Evolutionary conservation across 2,329 filamentous ascomycete genomes (phyloP).

Genomic region (Colletotrichum incanum): DNA sequence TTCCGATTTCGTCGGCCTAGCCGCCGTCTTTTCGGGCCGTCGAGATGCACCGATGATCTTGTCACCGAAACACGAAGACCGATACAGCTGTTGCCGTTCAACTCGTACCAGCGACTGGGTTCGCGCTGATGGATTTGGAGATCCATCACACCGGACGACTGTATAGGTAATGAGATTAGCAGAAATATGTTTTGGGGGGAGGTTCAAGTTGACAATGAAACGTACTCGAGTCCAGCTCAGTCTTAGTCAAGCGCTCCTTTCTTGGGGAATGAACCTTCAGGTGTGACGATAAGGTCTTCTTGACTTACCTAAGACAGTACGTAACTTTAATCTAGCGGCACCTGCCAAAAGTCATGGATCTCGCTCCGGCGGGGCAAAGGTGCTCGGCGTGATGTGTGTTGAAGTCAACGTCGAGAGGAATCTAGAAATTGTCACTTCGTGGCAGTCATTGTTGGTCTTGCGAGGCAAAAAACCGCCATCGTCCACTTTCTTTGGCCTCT

Average conservation of each 20-base stretch:
- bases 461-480: background rate
- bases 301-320: slow-evolving; percentile 24
- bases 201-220: background rate
- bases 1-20: background rate
- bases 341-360: slow-evolving; percentile 10
- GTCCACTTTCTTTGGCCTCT: background rate
- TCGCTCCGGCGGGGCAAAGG: slow-evolving; percentile 15
- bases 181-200: background rate
- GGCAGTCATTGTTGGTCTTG: background rate
- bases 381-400: background rate
- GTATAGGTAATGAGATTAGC: background rate
- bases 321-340: slow-evolving; percentile 15
- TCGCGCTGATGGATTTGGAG: too few species aligned
- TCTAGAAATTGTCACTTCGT: background rate
- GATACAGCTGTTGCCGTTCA: background rate
- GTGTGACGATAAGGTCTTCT: background rate
- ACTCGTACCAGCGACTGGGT: background rate
- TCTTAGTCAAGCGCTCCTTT: background rate
- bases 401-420: background rate
- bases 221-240: background rate
- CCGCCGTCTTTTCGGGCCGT: slow-evolving; percentile 5
- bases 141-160: background rate
- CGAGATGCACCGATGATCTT: background rate
- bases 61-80: background rate
- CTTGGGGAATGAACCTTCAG: background rate